Evolutionary conservation across 257 asterid species (phyloP), one percentile per base, ranked within the genome.

Genomic region (Salvia hispanica): DNA sequence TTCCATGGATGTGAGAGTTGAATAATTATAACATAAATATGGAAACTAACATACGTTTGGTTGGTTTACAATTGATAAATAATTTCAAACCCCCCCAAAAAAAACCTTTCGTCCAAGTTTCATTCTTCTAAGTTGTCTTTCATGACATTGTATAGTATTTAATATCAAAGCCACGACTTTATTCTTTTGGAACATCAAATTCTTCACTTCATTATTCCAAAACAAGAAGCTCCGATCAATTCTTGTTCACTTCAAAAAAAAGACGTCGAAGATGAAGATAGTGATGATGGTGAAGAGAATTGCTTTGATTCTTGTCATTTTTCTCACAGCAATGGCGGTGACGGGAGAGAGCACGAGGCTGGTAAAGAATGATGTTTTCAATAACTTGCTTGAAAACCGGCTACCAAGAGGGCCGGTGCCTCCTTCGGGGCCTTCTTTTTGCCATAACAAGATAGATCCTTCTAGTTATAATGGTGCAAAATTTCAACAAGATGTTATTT

Each of bases 351-450:
- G 84, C 69, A 31, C 52, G 37, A 76, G 95, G 52, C 39, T 47
- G 1, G 72, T 66, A 71, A 74, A 54, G 56, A 62, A 21, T 42
- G 55, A 66, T 54, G 71, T 46, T 45, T 58, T 56, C 18, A 34
- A 45, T 3, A 67, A 57, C 5, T 76, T 86, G 57, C 48, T 80
- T n/a, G 66, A 28, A 57, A 77, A 59, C 25, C 78, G 76, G 62
- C 77, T 88, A 15, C 93, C 93, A 16, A 76, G 85, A 73, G 95
- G 91, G 67, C 83, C 77, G 3, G 93, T 82, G 70, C 93, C 95
- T 2, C 90, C 95, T 4, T 88, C 95, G 4, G 84, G 70, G 67
- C 80, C 95, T 44, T 88, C 95, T 1, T 37, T 28, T 1, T 88
- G 92, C 72, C 95, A 88, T 67, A 80, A 85, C 83, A 74, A 25